Evolutionary conservation across 2,329 filamentous ascomycete genomes (phyloP), one percentile per base, ranked within the genome.

Genomic region (Cladosporium sp.): DNA sequence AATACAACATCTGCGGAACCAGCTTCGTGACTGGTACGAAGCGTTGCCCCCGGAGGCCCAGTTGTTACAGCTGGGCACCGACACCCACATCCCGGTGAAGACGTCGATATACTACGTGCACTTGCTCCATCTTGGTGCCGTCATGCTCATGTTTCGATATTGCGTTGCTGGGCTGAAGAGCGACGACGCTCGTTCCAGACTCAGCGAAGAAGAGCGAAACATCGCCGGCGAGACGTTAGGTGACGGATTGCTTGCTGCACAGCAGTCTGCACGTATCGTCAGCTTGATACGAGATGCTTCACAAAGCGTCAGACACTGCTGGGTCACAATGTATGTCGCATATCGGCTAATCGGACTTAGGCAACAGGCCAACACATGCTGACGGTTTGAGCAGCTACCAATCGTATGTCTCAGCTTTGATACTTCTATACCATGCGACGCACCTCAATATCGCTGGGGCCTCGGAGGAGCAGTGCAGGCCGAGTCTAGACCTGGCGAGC

Each of bases 341-440:
- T 36, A n/a, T 11, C 13, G 37, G n/a, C n/a, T n/a, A n/a, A n/a
- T n/a, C n/a, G 12, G n/a, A 6, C n/a, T 17, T 3, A n/a, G 4
- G 32, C 22, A 9, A 27, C 22, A 27, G 9, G 5, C 5, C 22
- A n/a, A n/a, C 9, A 7, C 12, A 36, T 39, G 37, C 37, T 39
- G 5, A 39, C 18, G 9, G 3, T 4, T 13, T 7, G 3, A 13
- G 18, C n/a, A 48, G 45, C 39, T 48, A 48, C 13, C 45, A 48
- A 36, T 24, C 45, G 13, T 48, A 48, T 11, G 45, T 48, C n/a
- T 48, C 45, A 4, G 45, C 37, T 18, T 40, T 48, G 24, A 48
- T 48, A 18, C 18, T 48, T 12, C 9, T 34, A 9, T 48, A 48
- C n/a, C 18, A 41, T 22, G 37, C 37, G 1, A 20, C 29, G 8